Evolutionary conservation across 805 yeast species (phyloP), one percentile per base, ranked within the genome.

Genomic region (Wilhelminamyces savonicus): DNA sequence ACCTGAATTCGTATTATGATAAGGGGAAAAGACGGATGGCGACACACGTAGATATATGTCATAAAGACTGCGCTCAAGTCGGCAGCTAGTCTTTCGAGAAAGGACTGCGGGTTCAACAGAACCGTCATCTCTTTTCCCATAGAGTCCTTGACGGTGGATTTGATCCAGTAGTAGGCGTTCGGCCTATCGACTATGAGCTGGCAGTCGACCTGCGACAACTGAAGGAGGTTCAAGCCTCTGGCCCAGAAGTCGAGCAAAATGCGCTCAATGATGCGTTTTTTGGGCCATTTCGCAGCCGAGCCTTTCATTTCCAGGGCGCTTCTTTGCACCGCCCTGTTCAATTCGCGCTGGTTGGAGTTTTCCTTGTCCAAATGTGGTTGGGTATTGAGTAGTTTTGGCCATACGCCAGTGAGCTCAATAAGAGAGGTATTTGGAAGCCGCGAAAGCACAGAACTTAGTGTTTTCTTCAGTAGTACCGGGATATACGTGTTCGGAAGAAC

Each of bases 151-250:
- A 69, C 73, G 2, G 68, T 61, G 4, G 77, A 71, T 29, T 65
- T 62, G 2, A 60, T 51, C 79, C 79, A 74, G 20, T 47, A 48
- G 41, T 54, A 66, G 3, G 59, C 32, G 22, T 52, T 54, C 0
- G 87, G 78, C 34, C 71, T 67, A 41, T 78, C 82, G 3, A 82
- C 71, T 25, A 82, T 58, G 25, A 70, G 45, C 40, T 78, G 82
- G 30, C 80, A 72, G 41, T 83, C 92, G 4, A 82, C 54, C 36
- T 81, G 86, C 0, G 92, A 78, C 23, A 77, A 46, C 46, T 83
- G 94, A 12, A 76, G 59, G 1, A 78, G 54, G 40, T 78, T 79
- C 24, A 80, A 48, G 0, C 86, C 86, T 5, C 52, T 42, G 2
- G 67, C 55, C 71, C 83, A 80, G 40, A 59, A 69, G 10, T 70